Conservation (phyloP, 2,329 filamentous ascomycete genomes). For the Fusarium protoensiforme region DNA sequence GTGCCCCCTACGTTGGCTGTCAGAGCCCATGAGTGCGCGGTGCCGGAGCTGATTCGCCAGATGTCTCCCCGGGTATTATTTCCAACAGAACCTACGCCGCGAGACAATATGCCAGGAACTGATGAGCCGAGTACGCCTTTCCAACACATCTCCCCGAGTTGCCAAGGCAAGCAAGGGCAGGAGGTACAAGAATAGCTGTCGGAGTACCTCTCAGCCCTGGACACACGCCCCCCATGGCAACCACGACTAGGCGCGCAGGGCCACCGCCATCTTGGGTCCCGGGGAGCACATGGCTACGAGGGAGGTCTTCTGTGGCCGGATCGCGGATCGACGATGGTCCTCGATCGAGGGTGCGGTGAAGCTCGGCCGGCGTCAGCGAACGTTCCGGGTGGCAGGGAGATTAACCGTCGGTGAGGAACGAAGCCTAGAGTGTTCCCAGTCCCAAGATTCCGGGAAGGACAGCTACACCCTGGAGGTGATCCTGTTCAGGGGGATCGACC, state of each 20-base stretch:
- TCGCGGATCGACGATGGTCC: conserved; percentile 15
- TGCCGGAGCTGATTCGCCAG: conserved; percentile 34
- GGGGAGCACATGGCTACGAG: conserved; percentile 37
- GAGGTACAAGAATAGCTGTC: conserved; percentile 2
- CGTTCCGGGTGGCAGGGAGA: conserved; percentile 17
- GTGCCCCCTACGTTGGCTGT: conserved; percentile 1
- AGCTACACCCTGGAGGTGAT: neutral
- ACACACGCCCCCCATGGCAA: conserved; percentile 17
- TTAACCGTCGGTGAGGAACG: conserved; percentile 6
- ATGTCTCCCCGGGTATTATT: conserved; percentile 1
- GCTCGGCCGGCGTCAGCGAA: conserved; percentile 13
- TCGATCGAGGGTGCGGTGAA: conserved; percentile 24
- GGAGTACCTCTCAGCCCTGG: conserved; percentile 11
- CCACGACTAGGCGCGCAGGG: conserved; percentile 12
- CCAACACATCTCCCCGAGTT: neutral
- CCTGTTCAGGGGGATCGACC: conserved; percentile 1
- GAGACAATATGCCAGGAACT: neutral
- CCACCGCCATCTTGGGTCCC: conserved; percentile 13
- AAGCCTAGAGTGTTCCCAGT: conserved; percentile 14
- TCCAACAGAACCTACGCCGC: conserved; percentile 4
- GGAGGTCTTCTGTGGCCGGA: conserved; percentile 32
- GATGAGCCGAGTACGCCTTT: neutral
- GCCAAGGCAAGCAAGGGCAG: neutral
- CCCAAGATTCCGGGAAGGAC: neutral
- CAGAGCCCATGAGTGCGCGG: conserved; percentile 34